Conservation (phyloP, 495 filamentous ascomycete species). For the Tuber borchii region DNA sequence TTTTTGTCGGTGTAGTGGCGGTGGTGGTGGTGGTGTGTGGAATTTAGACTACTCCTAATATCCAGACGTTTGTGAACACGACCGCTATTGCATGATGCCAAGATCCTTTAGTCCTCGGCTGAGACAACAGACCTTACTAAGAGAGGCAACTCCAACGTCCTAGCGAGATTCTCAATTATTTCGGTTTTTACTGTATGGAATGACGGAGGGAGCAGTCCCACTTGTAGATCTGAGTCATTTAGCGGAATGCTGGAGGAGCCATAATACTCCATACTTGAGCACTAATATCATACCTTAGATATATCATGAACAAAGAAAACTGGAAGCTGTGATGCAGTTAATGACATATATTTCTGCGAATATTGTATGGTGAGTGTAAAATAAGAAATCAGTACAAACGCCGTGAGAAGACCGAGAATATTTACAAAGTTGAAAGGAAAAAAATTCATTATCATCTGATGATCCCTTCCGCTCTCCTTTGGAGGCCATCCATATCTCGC, state of each 20-base stretch:
- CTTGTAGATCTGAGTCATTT: constrained; percentile 56
- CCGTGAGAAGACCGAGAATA: not conserved
- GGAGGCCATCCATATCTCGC: not conserved
- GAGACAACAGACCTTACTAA: constrained; percentile 44
- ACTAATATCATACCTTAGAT: not conserved
- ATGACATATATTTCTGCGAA: not conserved
- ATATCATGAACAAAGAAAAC: not conserved
- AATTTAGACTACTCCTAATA: not conserved
- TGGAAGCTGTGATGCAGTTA: not conserved
- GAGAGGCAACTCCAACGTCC: no score
- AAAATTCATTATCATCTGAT: not conserved
- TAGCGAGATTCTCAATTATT: no score
- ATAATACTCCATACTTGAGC: not conserved
- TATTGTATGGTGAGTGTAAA: not conserved
- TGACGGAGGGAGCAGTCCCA: constrained; percentile 60
- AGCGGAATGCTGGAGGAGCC: not conserved
- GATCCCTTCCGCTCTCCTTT: not conserved
- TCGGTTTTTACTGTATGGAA: constrained; percentile 79
- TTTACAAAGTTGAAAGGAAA: not conserved
- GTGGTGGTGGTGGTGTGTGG: not conserved
- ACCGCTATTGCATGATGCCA: no score
- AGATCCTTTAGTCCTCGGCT: no score
- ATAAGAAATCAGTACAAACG: not conserved
- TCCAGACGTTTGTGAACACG: no score
- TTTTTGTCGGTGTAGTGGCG: not conserved